Conservation (phyloP, 2,329 filamentous ascomycete species). For the Fusarium succisae region DNA sequence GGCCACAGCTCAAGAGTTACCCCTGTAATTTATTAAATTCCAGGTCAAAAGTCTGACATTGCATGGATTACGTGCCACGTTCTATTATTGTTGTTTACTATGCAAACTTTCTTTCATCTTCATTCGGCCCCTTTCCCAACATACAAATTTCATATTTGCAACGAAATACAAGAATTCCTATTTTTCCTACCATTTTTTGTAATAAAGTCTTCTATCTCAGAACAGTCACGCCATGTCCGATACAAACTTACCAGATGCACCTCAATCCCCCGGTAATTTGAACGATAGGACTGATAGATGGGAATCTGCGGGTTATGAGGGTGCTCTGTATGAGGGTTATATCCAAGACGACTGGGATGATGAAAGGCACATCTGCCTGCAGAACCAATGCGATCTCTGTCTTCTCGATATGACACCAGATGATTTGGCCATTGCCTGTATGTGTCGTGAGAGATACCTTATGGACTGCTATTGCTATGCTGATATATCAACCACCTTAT, state of each 20-base stretch:
- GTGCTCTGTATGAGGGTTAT: too few species aligned
- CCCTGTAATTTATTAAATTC: not conserved
- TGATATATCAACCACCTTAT: not conserved
- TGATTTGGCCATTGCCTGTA: not conserved
- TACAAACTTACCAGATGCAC: not conserved
- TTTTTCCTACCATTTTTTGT: not conserved
- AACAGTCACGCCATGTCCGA: not conserved
- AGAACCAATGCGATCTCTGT: not conserved
- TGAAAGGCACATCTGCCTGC: not conserved
- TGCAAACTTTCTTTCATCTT: not conserved
- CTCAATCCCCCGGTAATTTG: not conserved
- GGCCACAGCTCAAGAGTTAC: not conserved
- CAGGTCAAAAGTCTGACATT: too few species aligned
- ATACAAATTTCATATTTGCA: not conserved
- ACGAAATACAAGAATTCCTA: not conserved
- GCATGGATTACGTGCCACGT: not conserved
- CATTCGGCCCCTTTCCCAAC: not conserved
- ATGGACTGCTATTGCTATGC: not conserved
- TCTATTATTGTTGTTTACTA: not conserved
- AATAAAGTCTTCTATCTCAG: not conserved
- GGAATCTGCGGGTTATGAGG: not conserved
- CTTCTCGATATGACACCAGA: not conserved
- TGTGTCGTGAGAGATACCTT: not conserved
- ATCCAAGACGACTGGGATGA: not conserved
- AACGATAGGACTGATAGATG: not conserved